phyloP scores from a whole-genome alignment of 202 grass and related monocot genomes.

The Panicum virgatum region DNA sequence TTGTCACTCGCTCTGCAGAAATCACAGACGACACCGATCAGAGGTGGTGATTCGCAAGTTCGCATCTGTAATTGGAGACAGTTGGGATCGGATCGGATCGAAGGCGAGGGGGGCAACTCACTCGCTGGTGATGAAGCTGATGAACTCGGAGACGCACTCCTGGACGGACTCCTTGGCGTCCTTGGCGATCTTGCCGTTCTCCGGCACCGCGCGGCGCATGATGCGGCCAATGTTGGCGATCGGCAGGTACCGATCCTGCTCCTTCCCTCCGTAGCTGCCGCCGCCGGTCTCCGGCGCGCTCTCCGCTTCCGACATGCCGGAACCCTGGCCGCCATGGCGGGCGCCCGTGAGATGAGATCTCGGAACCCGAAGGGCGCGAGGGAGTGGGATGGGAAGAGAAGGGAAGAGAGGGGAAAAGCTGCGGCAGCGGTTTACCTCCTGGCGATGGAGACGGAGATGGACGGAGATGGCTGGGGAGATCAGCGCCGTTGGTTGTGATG shows the following conservation, averaged over 20 bases:
- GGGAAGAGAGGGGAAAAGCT: not conserved
- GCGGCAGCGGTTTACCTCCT: conserved; percentile 23
- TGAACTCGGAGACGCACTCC: conserved; percentile 95
- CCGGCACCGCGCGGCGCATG: conserved; percentile 80
- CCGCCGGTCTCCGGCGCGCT: conserved; percentile 37
- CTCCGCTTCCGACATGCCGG: conserved; percentile 58
- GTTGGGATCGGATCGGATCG: not conserved
- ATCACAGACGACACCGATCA: not conserved
- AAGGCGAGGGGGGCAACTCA: not conserved
- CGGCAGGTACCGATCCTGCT: conserved; percentile 85
- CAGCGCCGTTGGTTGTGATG: conserved; percentile 53
- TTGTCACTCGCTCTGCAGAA: conserved; percentile 78
- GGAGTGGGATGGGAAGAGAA: no score
- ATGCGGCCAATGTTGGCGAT: conserved; percentile 87
- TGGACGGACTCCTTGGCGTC: conserved; percentile 86
- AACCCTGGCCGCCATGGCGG: conserved; percentile 2
- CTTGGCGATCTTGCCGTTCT: conserved; percentile 90
- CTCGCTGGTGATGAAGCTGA: conserved; percentile 95
- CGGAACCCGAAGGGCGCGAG: not conserved
- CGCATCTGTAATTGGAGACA: not conserved
- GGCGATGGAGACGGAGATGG: not conserved
- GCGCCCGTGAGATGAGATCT: conserved; percentile 5
- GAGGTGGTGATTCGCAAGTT: not conserved
- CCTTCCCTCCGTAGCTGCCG: conserved; percentile 27
- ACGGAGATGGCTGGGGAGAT: conserved; percentile 57